Base-by-base conservation (phyloP, 1,139 yeast species). In the Meyerozyma athensensis region DNA sequence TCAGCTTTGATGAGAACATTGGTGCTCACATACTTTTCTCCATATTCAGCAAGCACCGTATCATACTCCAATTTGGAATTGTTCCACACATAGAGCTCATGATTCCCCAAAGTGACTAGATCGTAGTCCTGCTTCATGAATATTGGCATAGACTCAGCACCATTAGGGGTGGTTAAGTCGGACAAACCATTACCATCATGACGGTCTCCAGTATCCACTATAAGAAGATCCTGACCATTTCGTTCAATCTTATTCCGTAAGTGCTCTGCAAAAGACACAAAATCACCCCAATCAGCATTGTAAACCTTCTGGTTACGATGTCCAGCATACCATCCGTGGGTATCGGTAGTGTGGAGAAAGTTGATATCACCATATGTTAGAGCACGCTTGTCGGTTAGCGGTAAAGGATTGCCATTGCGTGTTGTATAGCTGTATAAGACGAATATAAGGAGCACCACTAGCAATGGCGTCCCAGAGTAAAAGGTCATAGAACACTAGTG, bases 301-400 rank as follows among this genome's bases (percentile, higher is more conserved):
- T 82, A 92, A 42, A 74, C 77, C 20, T 74, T 70, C 57, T 89
- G 96, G 46, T 80, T 78, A 30, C 76, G 48, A 60, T 90, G 97
- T 0, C 97, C 97, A 4, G 90, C 79, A 43, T 84, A 77, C 97
- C 97, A 92, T 0, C 92, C 94, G 57, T 92, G 98, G 2, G 97
- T 90, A 51, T 92, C 98, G 1, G 97, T 92, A 1, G 97, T 89
- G 51, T 89, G 97, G 26, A 90, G 52, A 50, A 92, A 84, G 63
- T 92, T 92, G 37, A 90, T 45, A 43, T 81, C 76, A 1, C 89
- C 86, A 75, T 89, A 72, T 7, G 62, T 55, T 20, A 87, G 18
- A 10, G 32, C 20, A n/a, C 32, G 10, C 8, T 18, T 28, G 10
- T 24, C 13, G 6, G 28, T 12, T 6, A 19, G 22, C 12, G 28